Evolutionary conservation across 176 grass and related monocot genomes (phyloP), one percentile per base, ranked within the genome.

Genomic region (Saccharum officinarum): DNA sequence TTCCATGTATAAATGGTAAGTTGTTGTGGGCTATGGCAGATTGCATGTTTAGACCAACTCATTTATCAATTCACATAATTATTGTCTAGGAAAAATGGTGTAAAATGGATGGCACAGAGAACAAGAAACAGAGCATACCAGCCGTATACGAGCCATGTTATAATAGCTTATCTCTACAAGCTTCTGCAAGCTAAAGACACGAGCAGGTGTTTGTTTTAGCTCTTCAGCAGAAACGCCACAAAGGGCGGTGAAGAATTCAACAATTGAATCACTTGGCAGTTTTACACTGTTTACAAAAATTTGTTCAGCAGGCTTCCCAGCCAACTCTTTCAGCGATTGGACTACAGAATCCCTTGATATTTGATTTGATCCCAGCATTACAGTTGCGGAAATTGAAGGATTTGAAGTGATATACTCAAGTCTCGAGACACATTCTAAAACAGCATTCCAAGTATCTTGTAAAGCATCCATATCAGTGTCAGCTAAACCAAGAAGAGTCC

Each of bases 81-180:
- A 54, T 39, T 61, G 9, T 63, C 46, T 61, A 33, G 47, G 20
- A 47, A 83, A 20, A 67, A 14, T 49, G 45, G 26, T 71, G 42
- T 54, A 8, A 46, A 77, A 66, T 72, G 3, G 77, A 82, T 31
- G 50, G 62, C 23, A 59, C 68, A 83, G 72, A 73, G 10, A 80
- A 75, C 0, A 17, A 89, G 74, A 74, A 46, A 54, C 4, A 71
- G 54, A 82, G 34, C 64, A 87, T 99, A 99, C 97, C 97, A 99
- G 71, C 38, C 97, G 88, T 79, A 99, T 99, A 65, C 97, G 86
- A 79, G 97, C 97, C 97, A 99, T 99, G 88, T 99, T 99, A 80
- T 99, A 99, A 82, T 99, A 99, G 87, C 97, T 99, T 89, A 99
- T 99, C 87, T 99, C 97, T 50, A 99, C 97, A 77, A 99, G 97